phyloP scores from a whole-genome alignment of 345 rosid species.

The Syzygium oleosum region DNA sequence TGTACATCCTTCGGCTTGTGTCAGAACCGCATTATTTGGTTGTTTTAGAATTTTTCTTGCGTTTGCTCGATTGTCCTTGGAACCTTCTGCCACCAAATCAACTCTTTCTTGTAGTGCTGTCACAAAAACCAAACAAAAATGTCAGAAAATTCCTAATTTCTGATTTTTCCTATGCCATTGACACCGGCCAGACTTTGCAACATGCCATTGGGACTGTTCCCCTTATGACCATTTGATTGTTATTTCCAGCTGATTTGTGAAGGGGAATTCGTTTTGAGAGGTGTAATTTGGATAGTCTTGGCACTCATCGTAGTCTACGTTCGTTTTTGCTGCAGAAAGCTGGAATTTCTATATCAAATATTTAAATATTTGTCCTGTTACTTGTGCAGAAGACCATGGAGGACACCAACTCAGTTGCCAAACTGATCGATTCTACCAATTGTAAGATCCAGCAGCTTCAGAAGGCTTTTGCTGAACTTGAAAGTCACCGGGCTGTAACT shows the following conservation, averaged over 20 bases:
- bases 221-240: not conserved
- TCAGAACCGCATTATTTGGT: not conserved
- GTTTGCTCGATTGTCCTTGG: not conserved
- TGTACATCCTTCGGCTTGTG: not conserved
- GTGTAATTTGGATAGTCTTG: not conserved
- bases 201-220: not conserved
- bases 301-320: not conserved
- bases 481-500: conserved; percentile 81
- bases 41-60: not conserved
- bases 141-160: not conserved
- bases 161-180: not conserved
- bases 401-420: conserved; percentile 56
- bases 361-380: not conserved
- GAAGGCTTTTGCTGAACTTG: conserved; percentile 98
- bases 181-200: not conserved
- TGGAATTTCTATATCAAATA: not conserved
- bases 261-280: not conserved
- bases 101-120: not conserved
- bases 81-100: not conserved
- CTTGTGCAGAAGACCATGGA: conserved; percentile 43
- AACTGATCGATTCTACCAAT: conserved; percentile 71
- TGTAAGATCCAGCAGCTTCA: conserved; percentile 97
- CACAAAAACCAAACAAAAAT: not conserved
- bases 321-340: not conserved
- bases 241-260: not conserved